Conservation (phyloP, 768 basidiomycete species). For the Daedaleopsis sinensis region DNA sequence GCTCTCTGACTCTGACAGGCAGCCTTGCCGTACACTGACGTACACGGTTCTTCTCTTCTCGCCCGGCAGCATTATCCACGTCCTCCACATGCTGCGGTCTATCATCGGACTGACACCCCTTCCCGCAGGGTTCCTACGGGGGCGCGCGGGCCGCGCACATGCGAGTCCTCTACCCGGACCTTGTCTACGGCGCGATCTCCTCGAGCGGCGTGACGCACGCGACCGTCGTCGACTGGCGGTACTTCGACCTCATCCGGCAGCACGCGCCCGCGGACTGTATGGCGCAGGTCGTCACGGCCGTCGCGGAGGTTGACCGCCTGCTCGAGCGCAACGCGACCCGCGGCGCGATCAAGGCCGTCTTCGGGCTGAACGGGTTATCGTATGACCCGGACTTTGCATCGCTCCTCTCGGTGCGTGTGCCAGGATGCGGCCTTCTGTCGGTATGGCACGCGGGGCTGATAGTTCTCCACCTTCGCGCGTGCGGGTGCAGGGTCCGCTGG, state of each 20-base stretch:
- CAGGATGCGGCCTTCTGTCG: neutral
- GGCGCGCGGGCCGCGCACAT: slow-evolving; percentile 95
- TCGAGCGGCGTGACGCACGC: slow-evolving; percentile 93
- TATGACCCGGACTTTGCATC: slow-evolving; percentile 83
- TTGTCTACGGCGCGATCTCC: slow-evolving; percentile 89
- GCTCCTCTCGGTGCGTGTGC: slow-evolving; percentile 57
- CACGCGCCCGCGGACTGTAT: slow-evolving; percentile 69
- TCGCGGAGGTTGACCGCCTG: slow-evolving; percentile 64
- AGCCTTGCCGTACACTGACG: neutral
- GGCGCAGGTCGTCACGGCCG: slow-evolving; percentile 56
- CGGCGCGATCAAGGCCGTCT: slow-evolving; percentile 65
- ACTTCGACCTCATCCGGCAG: slow-evolving; percentile 80
- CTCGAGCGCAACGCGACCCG: slow-evolving; percentile 49
- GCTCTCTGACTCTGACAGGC: slow-evolving; percentile 5
- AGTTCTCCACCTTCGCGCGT: neutral
- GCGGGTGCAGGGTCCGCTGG: slow-evolving; percentile 58
- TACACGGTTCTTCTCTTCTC: too few relatives aligned
- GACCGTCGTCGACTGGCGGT: slow-evolving; percentile 80
- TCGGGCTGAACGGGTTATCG: slow-evolving; percentile 68
- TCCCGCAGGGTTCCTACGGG: slow-evolving; percentile 80
- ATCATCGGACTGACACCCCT: neutral
- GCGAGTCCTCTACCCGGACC: slow-evolving; percentile 82
- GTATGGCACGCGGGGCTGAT: neutral
- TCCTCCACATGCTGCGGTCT: neutral
- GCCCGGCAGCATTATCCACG: too few relatives aligned